phyloP scores from a whole-genome alignment of 1,284 basidiomycete genomes.

The Puccinia polysora region DNA sequence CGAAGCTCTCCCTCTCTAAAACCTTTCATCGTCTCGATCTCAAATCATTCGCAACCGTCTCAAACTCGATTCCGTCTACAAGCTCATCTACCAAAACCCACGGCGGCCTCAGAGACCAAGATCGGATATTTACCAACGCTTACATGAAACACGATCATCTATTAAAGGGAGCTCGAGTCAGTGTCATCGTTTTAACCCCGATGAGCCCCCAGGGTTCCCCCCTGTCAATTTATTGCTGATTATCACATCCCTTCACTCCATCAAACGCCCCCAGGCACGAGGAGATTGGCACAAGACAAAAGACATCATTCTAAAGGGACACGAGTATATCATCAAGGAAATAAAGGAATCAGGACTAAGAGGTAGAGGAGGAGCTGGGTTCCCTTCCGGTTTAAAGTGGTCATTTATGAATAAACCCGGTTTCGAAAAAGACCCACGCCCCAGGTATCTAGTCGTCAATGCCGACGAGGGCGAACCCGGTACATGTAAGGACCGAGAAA shows the following conservation, averaged over 20 bases:
- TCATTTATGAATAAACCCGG: constrained; percentile 96
- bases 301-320: constrained; percentile 88
- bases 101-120: constrained; percentile 82
- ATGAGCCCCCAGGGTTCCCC: background rate
- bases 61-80: constrained; percentile 38
- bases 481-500: constrained; percentile 98
- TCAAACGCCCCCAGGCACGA: constrained; percentile 61
- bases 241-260: background rate
- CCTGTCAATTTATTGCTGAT: no score
- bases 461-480: constrained; percentile 98
- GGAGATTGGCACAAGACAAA: constrained; percentile 98
- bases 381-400: constrained; percentile 97
- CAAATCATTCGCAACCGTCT: constrained; percentile 43
- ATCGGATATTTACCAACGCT: constrained; percentile 63
- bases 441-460: constrained; percentile 94
- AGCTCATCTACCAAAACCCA: constrained; percentile 8
- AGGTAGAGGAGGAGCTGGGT: constrained; percentile 94
- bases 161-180: constrained; percentile 77
- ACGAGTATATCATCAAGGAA: constrained; percentile 93
- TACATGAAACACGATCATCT: constrained; percentile 80
- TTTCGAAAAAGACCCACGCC: constrained; percentile 90
- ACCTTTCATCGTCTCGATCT: no score
- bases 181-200: constrained; percentile 31
- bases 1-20: no score
- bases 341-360: constrained; percentile 94